Conservation (phyloP, 768 basidiomycete genomes). For the Termitomyces sp. region DNA sequence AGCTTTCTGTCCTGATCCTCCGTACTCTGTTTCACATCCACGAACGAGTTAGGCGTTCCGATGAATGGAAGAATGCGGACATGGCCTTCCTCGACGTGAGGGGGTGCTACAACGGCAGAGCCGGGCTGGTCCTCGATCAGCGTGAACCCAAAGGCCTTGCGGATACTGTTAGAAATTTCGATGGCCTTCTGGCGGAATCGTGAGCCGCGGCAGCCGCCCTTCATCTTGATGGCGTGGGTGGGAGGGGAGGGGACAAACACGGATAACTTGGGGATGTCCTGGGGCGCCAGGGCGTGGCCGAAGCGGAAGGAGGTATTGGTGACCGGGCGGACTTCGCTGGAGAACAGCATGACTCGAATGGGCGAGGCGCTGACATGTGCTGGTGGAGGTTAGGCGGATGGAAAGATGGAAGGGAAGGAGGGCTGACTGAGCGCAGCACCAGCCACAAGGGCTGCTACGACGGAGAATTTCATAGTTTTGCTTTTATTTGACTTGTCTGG, state of each 20-base stretch:
- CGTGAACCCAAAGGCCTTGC: conserved; percentile 50
- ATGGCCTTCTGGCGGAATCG: conserved; percentile 45
- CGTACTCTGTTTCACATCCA: conserved; percentile 5
- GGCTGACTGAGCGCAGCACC: conserved; percentile 30
- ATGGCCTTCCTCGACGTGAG: conserved; percentile 11
- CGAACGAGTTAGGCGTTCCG: conserved; percentile 18
- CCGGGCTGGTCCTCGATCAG: conserved; percentile 28
- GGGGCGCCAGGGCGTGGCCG: conserved; percentile 26
- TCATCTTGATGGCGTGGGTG: conserved; percentile 3
- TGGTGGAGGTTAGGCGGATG: conserved; percentile 3
- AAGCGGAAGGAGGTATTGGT: conserved; percentile 23
- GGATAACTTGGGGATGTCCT: conserved; percentile 21
- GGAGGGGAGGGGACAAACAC: conserved; percentile 4
- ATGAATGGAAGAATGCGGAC: conserved; percentile 32
- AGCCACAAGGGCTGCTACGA: conserved; percentile 25
- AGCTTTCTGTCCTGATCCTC: background rate
- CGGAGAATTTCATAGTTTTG: conserved; percentile 14
- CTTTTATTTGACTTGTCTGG: background rate
- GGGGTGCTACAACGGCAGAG: background rate
- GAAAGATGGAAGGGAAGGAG: background rate
- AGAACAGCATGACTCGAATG: conserved; percentile 38
- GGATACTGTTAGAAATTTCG: conserved; percentile 49
- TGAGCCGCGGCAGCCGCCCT: conserved; percentile 21
- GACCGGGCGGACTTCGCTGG: conserved; percentile 4
- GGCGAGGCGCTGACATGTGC: conserved; percentile 45